Percentiles rank a stretch among this genome's conserved stretches.
Conservation (phyloP, 208 protist genomes). For the Entamoeba invadens region DNA sequence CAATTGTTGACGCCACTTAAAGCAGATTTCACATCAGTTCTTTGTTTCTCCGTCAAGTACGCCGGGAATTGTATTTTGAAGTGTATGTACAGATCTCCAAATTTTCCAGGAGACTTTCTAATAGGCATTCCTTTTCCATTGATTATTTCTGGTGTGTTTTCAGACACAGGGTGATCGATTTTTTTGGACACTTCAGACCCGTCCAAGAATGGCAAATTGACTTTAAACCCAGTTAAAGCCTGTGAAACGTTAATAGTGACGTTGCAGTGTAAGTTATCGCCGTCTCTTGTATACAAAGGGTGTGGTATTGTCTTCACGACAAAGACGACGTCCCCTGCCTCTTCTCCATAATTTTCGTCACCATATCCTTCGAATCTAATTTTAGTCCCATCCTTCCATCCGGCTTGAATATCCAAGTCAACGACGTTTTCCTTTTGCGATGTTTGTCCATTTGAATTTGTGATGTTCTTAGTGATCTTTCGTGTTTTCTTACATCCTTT, state of each 20-base stretch:
- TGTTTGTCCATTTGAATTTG: not conserved
- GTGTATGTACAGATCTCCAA: not conserved
- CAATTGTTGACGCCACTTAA: not conserved
- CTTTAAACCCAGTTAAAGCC: constrained; percentile 6
- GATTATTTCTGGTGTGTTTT: not conserved
- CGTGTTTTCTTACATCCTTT: not conserved
- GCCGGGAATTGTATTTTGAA: not conserved
- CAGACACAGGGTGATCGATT: not conserved
- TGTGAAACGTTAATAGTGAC: constrained; percentile 3
- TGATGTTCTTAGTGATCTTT: not conserved
- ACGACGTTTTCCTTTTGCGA: not conserved
- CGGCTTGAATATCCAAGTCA: constrained; percentile 5
- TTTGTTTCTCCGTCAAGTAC: not conserved
- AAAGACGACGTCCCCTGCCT: constrained; percentile 23
- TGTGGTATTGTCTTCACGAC: constrained; percentile 15
- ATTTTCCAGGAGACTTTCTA: not conserved
- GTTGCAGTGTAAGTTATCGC: constrained; percentile 8
- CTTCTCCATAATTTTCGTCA: not conserved
- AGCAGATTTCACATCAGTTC: not conserved
- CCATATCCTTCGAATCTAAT: constrained; percentile 15
- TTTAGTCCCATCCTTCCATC: constrained; percentile 25
- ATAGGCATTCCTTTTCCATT: not conserved
- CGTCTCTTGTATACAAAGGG: constrained; percentile 6
- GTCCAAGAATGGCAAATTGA: not conserved
- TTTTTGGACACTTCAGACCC: not conserved